Conservation (phyloP, 2,329 filamentous ascomycete genomes). For the Penicillium sp. region DNA sequence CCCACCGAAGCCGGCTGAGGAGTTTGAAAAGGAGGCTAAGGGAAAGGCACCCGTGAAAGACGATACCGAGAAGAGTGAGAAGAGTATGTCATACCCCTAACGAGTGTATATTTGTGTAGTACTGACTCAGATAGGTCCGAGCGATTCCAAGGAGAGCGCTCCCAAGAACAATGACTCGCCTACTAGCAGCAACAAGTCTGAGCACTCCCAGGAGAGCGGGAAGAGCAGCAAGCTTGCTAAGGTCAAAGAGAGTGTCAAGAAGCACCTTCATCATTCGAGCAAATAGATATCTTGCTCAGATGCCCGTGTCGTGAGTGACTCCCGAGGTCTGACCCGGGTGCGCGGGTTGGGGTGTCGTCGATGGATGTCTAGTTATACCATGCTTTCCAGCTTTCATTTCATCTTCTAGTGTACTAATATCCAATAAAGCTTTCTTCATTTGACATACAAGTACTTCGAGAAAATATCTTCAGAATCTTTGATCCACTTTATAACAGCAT, state of each 20-base stretch:
- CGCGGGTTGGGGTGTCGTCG: neutral
- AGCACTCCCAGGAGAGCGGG: constrained; percentile 4
- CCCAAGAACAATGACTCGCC: neutral
- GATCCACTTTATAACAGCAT: too few species aligned
- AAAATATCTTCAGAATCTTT: too few species aligned
- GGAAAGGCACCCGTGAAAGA: constrained; percentile 13
- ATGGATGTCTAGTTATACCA: neutral
- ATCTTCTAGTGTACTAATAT: constrained; percentile 7
- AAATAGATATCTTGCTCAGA: neutral
- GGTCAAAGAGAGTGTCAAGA: constrained; percentile 25
- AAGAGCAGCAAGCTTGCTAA: constrained; percentile 21
- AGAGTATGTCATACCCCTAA: neutral
- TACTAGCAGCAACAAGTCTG: neutral
- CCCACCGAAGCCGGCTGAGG: constrained; percentile 24
- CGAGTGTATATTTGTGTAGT: neutral
- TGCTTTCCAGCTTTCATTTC: neutral
- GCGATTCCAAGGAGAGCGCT: constrained; percentile 7
- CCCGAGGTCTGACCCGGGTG: too few species aligned
- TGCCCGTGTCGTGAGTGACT: neutral
- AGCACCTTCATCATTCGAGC: constrained; percentile 15
- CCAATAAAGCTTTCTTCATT: neutral
- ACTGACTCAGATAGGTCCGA: neutral
- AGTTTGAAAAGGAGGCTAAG: constrained; percentile 32
- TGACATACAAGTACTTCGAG: too few species aligned
- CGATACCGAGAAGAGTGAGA: neutral